Conservation (phyloP, 345 rosid genomes). For the Salix suchowensis region DNA sequence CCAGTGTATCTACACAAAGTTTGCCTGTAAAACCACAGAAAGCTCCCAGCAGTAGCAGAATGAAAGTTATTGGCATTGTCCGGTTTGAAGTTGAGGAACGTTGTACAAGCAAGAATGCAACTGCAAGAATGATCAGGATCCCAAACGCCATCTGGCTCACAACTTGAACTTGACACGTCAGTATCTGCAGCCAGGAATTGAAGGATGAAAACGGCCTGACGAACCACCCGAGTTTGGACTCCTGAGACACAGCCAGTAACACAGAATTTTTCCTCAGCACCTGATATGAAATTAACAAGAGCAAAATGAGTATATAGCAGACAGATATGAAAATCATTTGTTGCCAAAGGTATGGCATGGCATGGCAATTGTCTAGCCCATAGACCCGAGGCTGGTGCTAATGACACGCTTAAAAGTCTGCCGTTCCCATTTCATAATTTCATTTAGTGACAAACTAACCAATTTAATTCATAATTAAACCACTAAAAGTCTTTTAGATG, state of each 20-base stretch:
- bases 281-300: background rate
- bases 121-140: slow-evolving; percentile 47
- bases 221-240: slow-evolving; percentile 67
- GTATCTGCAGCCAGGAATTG: slow-evolving; percentile 38
- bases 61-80: slow-evolving; percentile 65
- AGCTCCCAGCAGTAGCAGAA: slow-evolving; percentile 59
- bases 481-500: no score
- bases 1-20: slow-evolving; percentile 74
- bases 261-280: background rate
- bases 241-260: slow-evolving; percentile 32
- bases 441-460: no score
- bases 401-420: no score
- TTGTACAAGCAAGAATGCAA: slow-evolving; percentile 54
- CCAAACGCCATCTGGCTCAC: slow-evolving; percentile 63
- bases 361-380: background rate
- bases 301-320: background rate
- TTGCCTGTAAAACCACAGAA: slow-evolving; percentile 73
- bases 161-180: slow-evolving; percentile 58
- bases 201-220: slow-evolving; percentile 49
- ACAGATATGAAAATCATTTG: background rate
- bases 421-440: no score
- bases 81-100: slow-evolving; percentile 58
- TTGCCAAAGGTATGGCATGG: background rate
- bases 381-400: no score
- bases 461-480: no score